These are phyloP conservation scores for Amniculicola lignicola DNA, from an alignment of 495 filamentous ascomycete species.

Conservation along the genomic window DNA sequence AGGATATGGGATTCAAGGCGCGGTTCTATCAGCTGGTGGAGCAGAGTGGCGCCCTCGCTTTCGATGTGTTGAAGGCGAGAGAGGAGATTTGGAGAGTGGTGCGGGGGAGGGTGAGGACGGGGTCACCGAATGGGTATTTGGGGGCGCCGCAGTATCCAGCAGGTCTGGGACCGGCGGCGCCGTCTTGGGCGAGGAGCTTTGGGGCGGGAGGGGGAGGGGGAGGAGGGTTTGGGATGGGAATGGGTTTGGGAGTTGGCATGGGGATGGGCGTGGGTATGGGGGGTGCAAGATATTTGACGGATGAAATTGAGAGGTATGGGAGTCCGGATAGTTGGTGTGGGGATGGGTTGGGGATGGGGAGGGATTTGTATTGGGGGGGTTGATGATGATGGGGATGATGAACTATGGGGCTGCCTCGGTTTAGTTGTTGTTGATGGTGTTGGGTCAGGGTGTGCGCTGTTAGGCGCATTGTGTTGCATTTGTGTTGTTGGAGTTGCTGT, in stretches of 20 bases:
- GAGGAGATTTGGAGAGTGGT: not conserved
- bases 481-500: no score
- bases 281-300: not conserved
- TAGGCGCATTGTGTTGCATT: no score
- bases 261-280: not conserved
- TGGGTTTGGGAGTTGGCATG: not conserved
- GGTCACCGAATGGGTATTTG: no score
- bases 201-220: not conserved
- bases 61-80: slow-evolving; percentile 13
- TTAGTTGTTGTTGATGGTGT: not conserved
- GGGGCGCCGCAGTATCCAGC: no score
- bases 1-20: slow-evolving; percentile 44
- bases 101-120: not conserved
- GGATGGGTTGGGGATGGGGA: not conserved
- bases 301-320: not conserved
- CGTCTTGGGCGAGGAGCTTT: not conserved
- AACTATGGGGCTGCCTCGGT: no score
- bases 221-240: not conserved
- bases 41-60: slow-evolving; percentile 7
- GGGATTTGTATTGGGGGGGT: not conserved
- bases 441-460: not conserved
- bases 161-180: not conserved
- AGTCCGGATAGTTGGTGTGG: not conserved
- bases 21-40: slow-evolving; percentile 5
- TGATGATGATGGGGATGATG: no score